Evolutionary conservation across 805 yeast species (phyloP).

Genomic region (Cyberlindnera amylophila): DNA sequence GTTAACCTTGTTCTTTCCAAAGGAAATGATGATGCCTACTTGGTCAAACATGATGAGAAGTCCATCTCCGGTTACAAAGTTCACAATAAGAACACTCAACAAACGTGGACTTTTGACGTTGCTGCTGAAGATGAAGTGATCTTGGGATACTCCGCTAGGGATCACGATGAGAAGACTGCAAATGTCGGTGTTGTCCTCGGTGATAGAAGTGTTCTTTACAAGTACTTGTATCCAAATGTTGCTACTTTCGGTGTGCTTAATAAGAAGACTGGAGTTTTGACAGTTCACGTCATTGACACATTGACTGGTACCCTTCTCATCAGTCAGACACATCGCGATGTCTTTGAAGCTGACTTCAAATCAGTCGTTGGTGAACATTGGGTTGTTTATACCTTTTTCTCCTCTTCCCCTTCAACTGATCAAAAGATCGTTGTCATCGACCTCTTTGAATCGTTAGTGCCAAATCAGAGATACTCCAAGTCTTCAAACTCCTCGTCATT

Average conservation of each 20-base stretch:
- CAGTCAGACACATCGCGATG: slow-evolving; percentile 39
- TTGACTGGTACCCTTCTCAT: slow-evolving; percentile 63
- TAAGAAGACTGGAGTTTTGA: slow-evolving; percentile 31
- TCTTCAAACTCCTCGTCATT: slow-evolving; percentile 31
- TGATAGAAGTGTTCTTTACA: slow-evolving; percentile 14
- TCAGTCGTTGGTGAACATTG: slow-evolving; percentile 79
- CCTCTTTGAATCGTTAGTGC: slow-evolving; percentile 62
- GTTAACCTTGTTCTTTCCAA: slow-evolving; percentile 19
- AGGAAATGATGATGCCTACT: slow-evolving; percentile 9
- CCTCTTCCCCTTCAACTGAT: slow-evolving; percentile 45
- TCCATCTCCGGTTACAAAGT: slow-evolving; percentile 25
- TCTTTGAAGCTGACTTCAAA: slow-evolving; percentile 40
- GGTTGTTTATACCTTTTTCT: slow-evolving; percentile 65
- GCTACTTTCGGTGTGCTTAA: slow-evolving; percentile 10
- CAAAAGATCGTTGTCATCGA: slow-evolving; percentile 70
- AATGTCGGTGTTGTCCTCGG: slow-evolving; percentile 47
- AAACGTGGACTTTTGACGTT: slow-evolving; percentile 1
- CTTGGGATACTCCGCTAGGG: slow-evolving; percentile 37
- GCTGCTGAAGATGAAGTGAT: slow-evolving; percentile 28
- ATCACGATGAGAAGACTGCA: slow-evolving; percentile 40
- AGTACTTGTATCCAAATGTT: slow-evolving; percentile 15
- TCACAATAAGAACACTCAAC: background rate
- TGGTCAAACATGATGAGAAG: slow-evolving; percentile 25
- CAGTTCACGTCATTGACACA: slow-evolving; percentile 57
- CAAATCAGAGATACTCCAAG: slow-evolving; percentile 41